Conservation (phyloP, 2,329 filamentous ascomycete species). For the Exophiala sp. region DNA sequence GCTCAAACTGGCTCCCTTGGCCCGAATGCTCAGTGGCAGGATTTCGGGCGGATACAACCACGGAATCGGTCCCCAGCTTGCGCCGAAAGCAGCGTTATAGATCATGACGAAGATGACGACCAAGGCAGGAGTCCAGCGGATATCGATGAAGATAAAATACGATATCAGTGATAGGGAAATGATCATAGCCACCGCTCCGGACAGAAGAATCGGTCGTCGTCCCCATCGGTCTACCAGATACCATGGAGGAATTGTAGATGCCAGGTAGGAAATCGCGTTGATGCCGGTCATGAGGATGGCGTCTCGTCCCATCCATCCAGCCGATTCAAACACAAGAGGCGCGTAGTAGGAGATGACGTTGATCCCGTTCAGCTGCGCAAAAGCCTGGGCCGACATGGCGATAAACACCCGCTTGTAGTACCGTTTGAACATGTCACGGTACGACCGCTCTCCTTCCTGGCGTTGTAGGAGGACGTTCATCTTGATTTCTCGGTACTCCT, state of each 20-base stretch:
- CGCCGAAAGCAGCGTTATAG: conserved; percentile 95
- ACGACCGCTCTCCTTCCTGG: conserved; percentile 89
- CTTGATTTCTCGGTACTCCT: conserved; percentile 98
- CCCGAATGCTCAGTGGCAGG: conserved; percentile 88
- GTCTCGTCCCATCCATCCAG: conserved; percentile 85
- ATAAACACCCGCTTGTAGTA: conserved; percentile 93
- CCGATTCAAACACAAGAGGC: conserved; percentile 90
- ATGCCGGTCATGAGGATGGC: conserved; percentile 97
- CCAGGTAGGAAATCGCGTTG: conserved; percentile 84
- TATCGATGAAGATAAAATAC: conserved; percentile 88
- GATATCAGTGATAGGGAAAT: conserved; percentile 83
- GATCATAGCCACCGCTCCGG: conserved; percentile 82
- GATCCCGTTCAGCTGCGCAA: conserved; percentile 96
- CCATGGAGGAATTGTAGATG: conserved; percentile 93
- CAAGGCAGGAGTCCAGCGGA: conserved; percentile 68
- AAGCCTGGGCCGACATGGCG: conserved; percentile 93
- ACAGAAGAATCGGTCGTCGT: conserved; percentile 79
- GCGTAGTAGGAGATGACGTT: conserved; percentile 99
- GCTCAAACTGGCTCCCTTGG: conserved; percentile 92
- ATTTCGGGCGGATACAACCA: conserved; percentile 99
- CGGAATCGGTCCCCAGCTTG: conserved; percentile 95
- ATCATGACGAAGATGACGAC: conserved; percentile 96
- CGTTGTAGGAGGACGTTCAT: conserved; percentile 91
- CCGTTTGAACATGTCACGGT: conserved; percentile 87
- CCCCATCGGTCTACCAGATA: conserved; percentile 93